Percentiles rank a stretch among this genome's conserved stretches.
Evolutionary conservation across 805 yeast genomes (phyloP).

Genomic region (Isabelozyma heimii): DNA sequence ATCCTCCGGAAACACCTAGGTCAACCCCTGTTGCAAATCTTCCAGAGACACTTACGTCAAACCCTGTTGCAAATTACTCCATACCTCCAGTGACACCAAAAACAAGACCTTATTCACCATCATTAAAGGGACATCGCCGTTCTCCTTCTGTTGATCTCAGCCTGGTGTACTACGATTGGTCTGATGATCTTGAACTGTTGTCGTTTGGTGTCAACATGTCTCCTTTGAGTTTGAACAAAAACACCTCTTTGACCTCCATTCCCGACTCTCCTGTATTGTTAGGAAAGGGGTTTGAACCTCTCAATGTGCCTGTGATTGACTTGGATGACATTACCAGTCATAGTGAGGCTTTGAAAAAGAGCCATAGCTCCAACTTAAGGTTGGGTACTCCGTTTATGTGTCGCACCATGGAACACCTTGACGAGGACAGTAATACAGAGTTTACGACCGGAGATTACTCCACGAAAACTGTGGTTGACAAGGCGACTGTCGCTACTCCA

Average conservation of each 20-base stretch:
- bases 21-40: too few relatives aligned
- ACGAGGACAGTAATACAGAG: background rate
- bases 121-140: background rate
- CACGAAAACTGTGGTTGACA: background rate
- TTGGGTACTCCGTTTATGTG: slow-evolving; percentile 32
- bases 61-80: background rate
- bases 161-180: background rate
- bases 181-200: too few relatives aligned
- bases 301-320: background rate
- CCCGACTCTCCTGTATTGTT: background rate
- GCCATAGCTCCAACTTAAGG: background rate
- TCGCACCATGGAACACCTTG: slow-evolving; percentile 13
- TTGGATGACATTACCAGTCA: slow-evolving; percentile 1
- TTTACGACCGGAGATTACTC: background rate
- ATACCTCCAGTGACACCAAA: background rate
- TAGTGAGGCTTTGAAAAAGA: slow-evolving; percentile 1
- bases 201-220: background rate
- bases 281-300: background rate
- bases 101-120: background rate
- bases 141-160: background rate
- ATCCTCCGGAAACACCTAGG: too few relatives aligned
- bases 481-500: background rate
- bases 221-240: background rate
- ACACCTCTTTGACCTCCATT: background rate
- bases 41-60: too few relatives aligned